Conservation (phyloP, 208 protist species). For the Trichomonas vaginalis region DNA sequence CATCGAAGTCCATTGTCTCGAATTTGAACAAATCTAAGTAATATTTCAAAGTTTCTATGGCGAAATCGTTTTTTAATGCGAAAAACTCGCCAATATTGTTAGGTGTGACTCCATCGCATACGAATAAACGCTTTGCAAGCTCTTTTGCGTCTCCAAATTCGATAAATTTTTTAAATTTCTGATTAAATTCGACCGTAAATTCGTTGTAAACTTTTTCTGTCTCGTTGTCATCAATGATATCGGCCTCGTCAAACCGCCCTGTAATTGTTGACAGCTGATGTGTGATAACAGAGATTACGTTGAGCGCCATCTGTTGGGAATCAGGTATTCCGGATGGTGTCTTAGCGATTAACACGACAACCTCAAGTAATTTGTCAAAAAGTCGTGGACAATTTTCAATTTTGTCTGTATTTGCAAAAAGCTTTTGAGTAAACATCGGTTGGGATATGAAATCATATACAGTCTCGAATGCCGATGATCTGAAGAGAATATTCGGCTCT, state of each 20-base stretch:
- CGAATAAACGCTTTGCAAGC: neutral
- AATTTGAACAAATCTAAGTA: neutral
- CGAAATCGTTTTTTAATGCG: neutral
- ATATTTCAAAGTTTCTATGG: neutral
- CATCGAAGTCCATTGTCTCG: neutral
- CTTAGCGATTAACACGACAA: neutral
- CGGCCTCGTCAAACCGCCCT: neutral
- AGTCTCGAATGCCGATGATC: neutral
- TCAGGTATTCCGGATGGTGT: neutral
- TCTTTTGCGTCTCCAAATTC: neutral
- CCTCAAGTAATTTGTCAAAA: neutral
- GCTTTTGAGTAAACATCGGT: neutral
- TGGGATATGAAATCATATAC: conserved; percentile 8
- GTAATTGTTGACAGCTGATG: neutral
- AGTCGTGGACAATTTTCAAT: neutral
- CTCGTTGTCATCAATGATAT: neutral
- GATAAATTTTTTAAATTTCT: neutral
- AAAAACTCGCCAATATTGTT: neutral
- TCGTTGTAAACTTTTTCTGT: neutral
- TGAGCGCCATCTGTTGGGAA: neutral
- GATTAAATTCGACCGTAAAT: neutral
- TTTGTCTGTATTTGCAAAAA: neutral
- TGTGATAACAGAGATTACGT: neutral
- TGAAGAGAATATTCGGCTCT: neutral
- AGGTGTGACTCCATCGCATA: neutral